Evolutionary conservation across 352 stramenopile genomes (phyloP).

Genomic region (Globisporangium sylvaticum): DNA sequence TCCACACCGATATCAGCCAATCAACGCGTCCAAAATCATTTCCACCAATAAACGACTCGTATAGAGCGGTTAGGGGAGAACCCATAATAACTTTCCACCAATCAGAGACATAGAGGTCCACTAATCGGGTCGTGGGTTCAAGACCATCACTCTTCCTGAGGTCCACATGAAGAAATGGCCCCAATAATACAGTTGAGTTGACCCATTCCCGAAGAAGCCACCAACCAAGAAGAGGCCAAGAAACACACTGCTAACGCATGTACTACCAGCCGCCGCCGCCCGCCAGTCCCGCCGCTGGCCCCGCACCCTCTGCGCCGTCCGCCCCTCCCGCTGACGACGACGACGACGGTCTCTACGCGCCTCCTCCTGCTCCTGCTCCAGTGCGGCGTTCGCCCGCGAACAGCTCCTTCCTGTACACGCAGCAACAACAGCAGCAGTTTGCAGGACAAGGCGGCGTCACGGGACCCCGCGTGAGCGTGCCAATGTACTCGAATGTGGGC

Average conservation of each 20-base stretch:
- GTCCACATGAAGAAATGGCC: not conserved
- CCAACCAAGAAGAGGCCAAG: not conserved
- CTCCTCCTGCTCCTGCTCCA: not conserved
- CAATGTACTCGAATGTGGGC: constrained; percentile 3
- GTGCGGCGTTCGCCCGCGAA: constrained; percentile 12
- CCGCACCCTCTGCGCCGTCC: constrained; percentile 21
- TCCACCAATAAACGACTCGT: not conserved
- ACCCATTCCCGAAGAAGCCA: not conserved
- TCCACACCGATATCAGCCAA: not conserved
- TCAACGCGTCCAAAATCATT: not conserved
- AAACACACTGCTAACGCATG: not conserved
- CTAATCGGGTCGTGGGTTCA: not conserved
- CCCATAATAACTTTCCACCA: not conserved
- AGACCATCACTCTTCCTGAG: not conserved
- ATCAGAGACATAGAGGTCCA: not conserved
- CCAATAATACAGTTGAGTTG: too few species aligned
- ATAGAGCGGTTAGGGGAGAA: not conserved
- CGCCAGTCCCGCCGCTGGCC: not conserved
- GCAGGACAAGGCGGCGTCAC: not conserved
- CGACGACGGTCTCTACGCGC: constrained; percentile 20
- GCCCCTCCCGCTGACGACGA: constrained; percentile 33
- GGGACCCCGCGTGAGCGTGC: constrained; percentile 7
- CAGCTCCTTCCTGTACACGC: constrained; percentile 21
- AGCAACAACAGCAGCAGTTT: not conserved
- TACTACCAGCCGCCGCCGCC: constrained; percentile 13